Evolutionary conservation across 129 eudicot genomes (phyloP), one percentile per base, ranked within the genome.

Genomic region (Flaveria robusta): DNA sequence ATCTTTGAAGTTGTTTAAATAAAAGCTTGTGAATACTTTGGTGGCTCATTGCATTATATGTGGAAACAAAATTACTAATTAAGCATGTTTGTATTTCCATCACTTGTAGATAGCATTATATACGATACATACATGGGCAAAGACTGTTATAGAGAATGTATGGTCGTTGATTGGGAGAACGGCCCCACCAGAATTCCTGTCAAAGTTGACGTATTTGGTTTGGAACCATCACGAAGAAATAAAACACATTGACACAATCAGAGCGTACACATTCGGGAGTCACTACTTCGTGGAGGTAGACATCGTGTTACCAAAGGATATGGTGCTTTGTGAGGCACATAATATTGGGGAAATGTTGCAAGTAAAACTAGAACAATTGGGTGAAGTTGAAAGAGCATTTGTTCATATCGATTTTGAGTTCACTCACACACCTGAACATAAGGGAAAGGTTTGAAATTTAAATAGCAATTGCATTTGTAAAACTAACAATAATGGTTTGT

Each of bases 191-290:
- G 97, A 94, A 3, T 94, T 88, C 66, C 82, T 94, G 14, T 82
- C 97, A 9, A 94, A 94, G 70, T 34, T 94, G 65, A 94, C 96
- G 4, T 94, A 91, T 84, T 84, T 94, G 51, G 87, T 91, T 79
- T 94, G 98, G 98, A 94, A 94, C 58, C 98, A 94, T 55, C 90
- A 91, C 3, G 83, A 87, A 78, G 96, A 94, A 72, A 91, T 94
- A 43, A 77, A 85, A 75, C 97, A 94, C 68, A 93, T 94, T 5
- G 98, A 88, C 79, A 94, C 97, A 1, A 93, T 94, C 1, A 77
- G 96, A 81, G 97, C 98, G 1, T 94, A 94, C 76, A 91, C 91
- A 0, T 94, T 94, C 9, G 98, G 98, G 9, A 47, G 85, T 37
- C 85, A 87, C 68, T 94, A 94, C 85, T 94, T 94, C 39, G 98